Percentiles rank a stretch among this genome's conserved stretches.
Evolutionary conservation across 345 rosid species (phyloP).

Genomic region (Syzygium aromaticum): DNA sequence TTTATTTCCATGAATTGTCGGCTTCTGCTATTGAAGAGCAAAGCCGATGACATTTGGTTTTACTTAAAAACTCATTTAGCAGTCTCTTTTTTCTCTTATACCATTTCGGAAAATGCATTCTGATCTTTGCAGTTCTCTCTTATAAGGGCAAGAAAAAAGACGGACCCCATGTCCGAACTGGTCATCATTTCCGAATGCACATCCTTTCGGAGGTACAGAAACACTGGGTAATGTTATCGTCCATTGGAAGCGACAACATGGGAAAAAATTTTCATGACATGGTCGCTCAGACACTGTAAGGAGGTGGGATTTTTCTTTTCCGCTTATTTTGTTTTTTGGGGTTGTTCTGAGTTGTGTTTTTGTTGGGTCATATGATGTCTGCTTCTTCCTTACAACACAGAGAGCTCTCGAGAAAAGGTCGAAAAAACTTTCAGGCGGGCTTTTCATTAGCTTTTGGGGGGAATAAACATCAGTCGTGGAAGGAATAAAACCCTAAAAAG

Average conservation of each 20-base stretch:
- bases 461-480: neutral
- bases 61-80: neutral
- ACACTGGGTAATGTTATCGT: neutral
- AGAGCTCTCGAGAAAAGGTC: conserved; percentile 2
- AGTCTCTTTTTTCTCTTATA: neutral
- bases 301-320: neutral
- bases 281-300: neutral
- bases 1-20: neutral
- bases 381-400: neutral
- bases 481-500: conserved; percentile 21
- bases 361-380: neutral
- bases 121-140: neutral
- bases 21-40: neutral
- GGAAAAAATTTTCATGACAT: neutral
- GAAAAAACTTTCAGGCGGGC: conserved; percentile 1
- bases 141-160: neutral
- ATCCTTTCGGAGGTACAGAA: neutral
- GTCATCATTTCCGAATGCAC: neutral
- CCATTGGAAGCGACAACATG: neutral
- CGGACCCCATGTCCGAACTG: neutral
- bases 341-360: neutral
- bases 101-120: neutral
- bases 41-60: neutral
- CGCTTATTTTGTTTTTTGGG: neutral
- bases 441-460: neutral